phyloP scores from a whole-genome alignment of 2,329 filamentous ascomycete genomes.

The Talaromyces sp. region DNA sequence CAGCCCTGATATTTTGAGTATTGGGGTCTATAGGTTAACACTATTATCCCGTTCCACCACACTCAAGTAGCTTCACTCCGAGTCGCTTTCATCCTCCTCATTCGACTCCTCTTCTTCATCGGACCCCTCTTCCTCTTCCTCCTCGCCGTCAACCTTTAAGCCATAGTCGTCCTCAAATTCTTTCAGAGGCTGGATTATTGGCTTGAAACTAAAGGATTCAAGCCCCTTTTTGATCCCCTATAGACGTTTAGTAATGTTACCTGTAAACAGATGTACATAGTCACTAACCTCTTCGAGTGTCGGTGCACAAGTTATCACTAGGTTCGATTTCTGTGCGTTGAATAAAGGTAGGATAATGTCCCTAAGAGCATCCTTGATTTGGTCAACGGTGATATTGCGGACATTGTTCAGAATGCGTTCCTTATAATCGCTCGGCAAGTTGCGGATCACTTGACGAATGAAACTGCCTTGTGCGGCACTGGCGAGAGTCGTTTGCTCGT shows the following conservation, averaged over 20 bases:
- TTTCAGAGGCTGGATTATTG: constrained; percentile 66
- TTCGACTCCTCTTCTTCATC: constrained; percentile 36
- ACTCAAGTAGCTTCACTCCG: background rate
- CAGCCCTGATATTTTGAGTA: constrained; percentile 8
- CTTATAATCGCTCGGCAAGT: constrained; percentile 71
- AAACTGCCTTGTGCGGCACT: constrained; percentile 80
- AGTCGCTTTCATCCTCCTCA: constrained; percentile 24
- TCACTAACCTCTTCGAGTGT: constrained; percentile 74
- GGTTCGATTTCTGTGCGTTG: constrained; percentile 70
- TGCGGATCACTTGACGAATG: constrained; percentile 72
- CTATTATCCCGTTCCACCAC: background rate
- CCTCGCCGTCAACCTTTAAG: constrained; percentile 59
- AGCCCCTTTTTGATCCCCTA: constrained; percentile 75
- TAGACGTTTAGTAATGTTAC: constrained; percentile 17
- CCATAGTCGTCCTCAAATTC: constrained; percentile 91
- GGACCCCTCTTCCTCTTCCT: constrained; percentile 53
- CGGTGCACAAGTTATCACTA: constrained; percentile 83
- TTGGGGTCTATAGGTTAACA: background rate
- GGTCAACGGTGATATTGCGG: constrained; percentile 66
- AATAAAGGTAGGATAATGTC: constrained; percentile 78
- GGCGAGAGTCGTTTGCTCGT: constrained; percentile 82
- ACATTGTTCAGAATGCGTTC: constrained; percentile 73
- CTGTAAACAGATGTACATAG: constrained; percentile 3
- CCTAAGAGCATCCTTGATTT: constrained; percentile 70
- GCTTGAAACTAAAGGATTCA: constrained; percentile 70